Evolutionary conservation across 1,284 basidiomycete species (phyloP), one percentile per base, ranked within the genome.

Genomic region (Naganishia liquefaciens): DNA sequence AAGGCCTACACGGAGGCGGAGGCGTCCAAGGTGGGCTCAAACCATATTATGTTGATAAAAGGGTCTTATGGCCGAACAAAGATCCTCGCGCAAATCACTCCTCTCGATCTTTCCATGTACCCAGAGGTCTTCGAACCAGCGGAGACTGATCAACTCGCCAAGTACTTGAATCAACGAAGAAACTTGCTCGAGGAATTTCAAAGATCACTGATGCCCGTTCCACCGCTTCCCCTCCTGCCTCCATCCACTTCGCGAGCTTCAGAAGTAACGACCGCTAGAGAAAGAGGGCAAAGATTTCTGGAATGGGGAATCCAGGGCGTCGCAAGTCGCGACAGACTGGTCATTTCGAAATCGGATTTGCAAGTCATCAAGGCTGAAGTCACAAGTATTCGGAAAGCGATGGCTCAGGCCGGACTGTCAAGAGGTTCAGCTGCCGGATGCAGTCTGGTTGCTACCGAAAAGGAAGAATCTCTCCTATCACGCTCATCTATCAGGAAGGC

Each of bases 101-200:
- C 57, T 3, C 1, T 60, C 6, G 57, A 60, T 39, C 27, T 46
- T 13, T 7, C 57, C 17, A 50, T 37, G 23, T 40, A 60, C 40
- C 57, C 57, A 5, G 57, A 60, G 42, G 57, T 60, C 7, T 60
- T 60, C 17, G 57, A 60, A 25, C 46, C 57, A 3, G 28, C 37
- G 4, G 57, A 60, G 19, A 60, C 57, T 6, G 57, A 60, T 40
- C 57, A 60, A 25, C 28, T 60, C 21, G 57, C 57, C 9, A 60
- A 60, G 39, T 60, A 39, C 21, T 46, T 60, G n/a, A 60, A 60
- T 40, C 57, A 40, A 15, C 46, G 46, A 17, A 33, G 57, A 39
- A 13, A 21, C 17, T 4, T 28, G 9, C 33, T 60, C 21, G 46
- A 60, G 46, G 57, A 50, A 13, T 60, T 60, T 27, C 46, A 49